Percentiles rank a stretch among this genome's conserved stretches.
Evolutionary conservation across 2,329 filamentous ascomycete genomes (phyloP).

Genomic region (Parascedosporium putredinis): DNA sequence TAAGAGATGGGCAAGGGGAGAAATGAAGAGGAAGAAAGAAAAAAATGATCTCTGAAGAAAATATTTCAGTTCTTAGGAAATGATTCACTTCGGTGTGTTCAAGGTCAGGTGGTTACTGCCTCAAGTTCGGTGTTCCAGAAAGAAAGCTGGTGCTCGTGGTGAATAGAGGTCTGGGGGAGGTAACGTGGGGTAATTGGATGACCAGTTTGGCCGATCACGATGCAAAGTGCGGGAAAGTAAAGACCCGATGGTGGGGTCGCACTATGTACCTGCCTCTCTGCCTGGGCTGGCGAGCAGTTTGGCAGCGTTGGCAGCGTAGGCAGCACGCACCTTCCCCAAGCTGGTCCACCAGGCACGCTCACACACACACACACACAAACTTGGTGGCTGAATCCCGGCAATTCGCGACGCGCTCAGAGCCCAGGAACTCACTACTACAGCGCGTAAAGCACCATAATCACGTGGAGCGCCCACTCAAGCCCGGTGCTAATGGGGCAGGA

Average conservation of each 20-base stretch:
- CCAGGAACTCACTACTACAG: no score
- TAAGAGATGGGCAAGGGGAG: neutral
- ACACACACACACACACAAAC: no score
- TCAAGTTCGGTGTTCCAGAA: neutral
- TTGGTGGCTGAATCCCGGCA: neutral
- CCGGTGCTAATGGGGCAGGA: no score
- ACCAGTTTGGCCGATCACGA: conserved; percentile 1
- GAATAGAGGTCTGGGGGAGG: neutral
- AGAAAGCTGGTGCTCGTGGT: neutral
- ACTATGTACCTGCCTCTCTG: neutral
- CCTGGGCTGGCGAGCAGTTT: no score
- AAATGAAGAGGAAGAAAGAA: neutral
- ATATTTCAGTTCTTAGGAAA: no score
- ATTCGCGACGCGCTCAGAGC: conserved; percentile 7
- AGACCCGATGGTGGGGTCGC: neutral
- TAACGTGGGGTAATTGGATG: neutral
- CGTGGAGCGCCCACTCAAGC: neutral
- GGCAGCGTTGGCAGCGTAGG: no score
- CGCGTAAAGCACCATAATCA: conserved; percentile 1
- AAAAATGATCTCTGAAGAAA: no score
- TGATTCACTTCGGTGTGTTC: neutral
- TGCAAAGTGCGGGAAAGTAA: neutral
- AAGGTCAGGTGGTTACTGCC: neutral
- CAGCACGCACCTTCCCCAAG: no score
- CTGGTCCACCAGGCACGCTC: no score